Conservation (phyloP, 1,139 yeast species). For the Saccharomycopsis hybrid region DNA sequence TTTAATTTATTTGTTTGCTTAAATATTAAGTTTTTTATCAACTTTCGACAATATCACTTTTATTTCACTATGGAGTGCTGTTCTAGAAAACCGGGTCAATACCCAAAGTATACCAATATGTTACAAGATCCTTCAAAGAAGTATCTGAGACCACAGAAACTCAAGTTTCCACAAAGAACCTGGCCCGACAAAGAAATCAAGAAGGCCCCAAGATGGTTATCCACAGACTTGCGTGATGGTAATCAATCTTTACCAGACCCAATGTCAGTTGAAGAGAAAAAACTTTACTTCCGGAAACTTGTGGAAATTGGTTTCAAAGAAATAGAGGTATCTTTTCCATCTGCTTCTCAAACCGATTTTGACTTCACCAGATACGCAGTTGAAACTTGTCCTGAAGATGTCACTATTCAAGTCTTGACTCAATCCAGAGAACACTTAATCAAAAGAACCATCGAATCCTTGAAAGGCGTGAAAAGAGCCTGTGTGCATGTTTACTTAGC, state of each 20-base stretch:
- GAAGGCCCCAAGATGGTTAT: conserved; percentile 91
- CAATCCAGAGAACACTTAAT: conserved; percentile 91
- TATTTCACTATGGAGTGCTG: conserved; percentile 18
- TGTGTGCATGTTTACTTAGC: conserved; percentile 89
- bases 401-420: conserved; percentile 82
- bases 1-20: no score
- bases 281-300: conserved; percentile 77
- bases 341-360: conserved; percentile 93
- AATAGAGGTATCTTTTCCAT: conserved; percentile 94
- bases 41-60: no score
- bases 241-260: conserved; percentile 97
- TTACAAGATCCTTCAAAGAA: conserved; percentile 71
- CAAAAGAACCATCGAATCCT: conserved; percentile 80
- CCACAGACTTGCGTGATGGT: conserved; percentile 94
- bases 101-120: conserved; percentile 31
- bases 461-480: conserved; percentile 85
- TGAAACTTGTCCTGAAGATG: conserved; percentile 90
- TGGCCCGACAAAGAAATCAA: conserved; percentile 80
- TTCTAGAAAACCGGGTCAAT: conserved; percentile 13
- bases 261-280: conserved; percentile 86
- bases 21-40: no score
- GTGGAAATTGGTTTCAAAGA: conserved; percentile 93
- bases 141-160: conserved; percentile 62
- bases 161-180: conserved; percentile 66
- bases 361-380: conserved; percentile 93